phyloP scores from a whole-genome alignment of 768 basidiomycete species.

The Calocybe cyanea region DNA sequence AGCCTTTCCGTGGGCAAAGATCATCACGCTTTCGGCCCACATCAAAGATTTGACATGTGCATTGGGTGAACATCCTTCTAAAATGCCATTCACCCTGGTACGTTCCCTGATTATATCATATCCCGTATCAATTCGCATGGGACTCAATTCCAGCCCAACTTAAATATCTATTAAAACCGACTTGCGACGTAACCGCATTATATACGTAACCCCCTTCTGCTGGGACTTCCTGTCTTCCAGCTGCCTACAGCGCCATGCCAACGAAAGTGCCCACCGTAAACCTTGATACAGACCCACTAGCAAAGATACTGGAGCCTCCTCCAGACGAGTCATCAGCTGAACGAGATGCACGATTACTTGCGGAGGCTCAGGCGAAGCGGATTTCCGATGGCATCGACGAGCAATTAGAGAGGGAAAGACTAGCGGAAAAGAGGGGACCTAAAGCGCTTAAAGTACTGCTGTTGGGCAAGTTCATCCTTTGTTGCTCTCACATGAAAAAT shows the following conservation, averaged over 20 bases:
- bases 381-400: constrained; percentile 65
- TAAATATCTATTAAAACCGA: constrained; percentile 2
- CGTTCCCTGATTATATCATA: constrained; percentile 10
- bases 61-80: not conserved
- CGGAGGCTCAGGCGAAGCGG: constrained; percentile 49
- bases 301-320: constrained; percentile 46
- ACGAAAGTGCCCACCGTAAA: not conserved
- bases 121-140: too few relatives aligned
- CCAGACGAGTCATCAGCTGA: constrained; percentile 46
- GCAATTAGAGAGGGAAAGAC: constrained; percentile 47
- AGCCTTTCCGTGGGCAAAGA: not conserved
- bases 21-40: not conserved
- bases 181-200: constrained; percentile 2
- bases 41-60: not conserved
- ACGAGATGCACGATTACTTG: constrained; percentile 38
- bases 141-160: not conserved
- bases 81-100: constrained; percentile 3
- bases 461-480: constrained; percentile 40
- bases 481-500: not conserved
- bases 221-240: not conserved
- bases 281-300: constrained; percentile 44
- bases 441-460: constrained; percentile 57
- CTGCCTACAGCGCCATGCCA: constrained; percentile 5
- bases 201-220: not conserved
- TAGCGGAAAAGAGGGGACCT: constrained; percentile 41